Evolutionary conservation across 768 basidiomycete species (phyloP).

Genomic region (Xerocomellus dryophilus): DNA sequence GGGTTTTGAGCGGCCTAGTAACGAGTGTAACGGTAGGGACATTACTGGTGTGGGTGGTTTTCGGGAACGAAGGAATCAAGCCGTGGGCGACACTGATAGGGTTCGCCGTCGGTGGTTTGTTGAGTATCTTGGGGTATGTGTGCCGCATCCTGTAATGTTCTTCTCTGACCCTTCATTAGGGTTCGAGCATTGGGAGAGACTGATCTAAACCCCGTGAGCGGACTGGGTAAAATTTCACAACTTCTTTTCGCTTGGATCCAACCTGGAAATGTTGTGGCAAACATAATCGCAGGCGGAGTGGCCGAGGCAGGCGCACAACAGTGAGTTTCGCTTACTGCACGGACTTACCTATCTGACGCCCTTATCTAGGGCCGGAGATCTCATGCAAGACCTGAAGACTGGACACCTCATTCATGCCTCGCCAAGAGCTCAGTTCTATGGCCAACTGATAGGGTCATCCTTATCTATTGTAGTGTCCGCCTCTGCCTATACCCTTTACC

Average conservation of each 20-base stretch:
- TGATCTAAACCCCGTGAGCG: slow-evolving; percentile 89
- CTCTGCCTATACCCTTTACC: slow-evolving; percentile 84
- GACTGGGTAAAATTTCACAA: slow-evolving; percentile 92
- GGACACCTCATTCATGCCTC: slow-evolving; percentile 91
- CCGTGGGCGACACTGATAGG: slow-evolving; percentile 93
- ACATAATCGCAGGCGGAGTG: slow-evolving; percentile 96
- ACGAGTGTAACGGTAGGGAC: slow-evolving; percentile 68
- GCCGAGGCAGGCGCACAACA: slow-evolving; percentile 94
- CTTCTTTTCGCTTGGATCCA: slow-evolving; percentile 92
- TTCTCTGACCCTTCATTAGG: slow-evolving; percentile 36
- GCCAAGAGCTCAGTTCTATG: slow-evolving; percentile 91
- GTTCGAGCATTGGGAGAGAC: slow-evolving; percentile 96
- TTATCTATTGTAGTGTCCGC: slow-evolving; percentile 87
- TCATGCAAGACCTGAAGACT: slow-evolving; percentile 99
- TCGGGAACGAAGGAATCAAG: slow-evolving; percentile 87
- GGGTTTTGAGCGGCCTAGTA: slow-evolving; percentile 71
- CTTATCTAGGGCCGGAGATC: slow-evolving; percentile 75
- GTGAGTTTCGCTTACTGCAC: slow-evolving; percentile 38
- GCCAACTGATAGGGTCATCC: slow-evolving; percentile 86
- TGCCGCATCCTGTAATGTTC: background rate
- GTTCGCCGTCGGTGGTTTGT: slow-evolving; percentile 74
- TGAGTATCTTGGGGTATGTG: slow-evolving; percentile 84
- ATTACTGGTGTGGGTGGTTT: slow-evolving; percentile 80
- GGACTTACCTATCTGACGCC: slow-evolving; percentile 1
- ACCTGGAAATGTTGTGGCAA: slow-evolving; percentile 94